Evolutionary conservation across 2,329 filamentous ascomycete species (phyloP).

Genomic region (Colletotrichum orbiculare): DNA sequence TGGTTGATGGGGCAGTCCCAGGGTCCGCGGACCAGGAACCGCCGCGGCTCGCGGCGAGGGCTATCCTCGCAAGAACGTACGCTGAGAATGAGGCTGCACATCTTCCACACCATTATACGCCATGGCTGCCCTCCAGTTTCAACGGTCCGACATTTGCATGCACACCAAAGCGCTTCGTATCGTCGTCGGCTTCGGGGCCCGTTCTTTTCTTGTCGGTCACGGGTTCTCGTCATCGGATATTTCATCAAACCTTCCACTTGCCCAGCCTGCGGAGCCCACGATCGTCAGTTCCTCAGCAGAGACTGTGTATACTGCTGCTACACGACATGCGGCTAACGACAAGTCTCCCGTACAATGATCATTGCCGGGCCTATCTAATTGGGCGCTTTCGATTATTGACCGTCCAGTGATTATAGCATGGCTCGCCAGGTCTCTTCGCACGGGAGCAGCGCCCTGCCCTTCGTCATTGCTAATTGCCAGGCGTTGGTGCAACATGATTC

Average conservation of each 20-base stretch:
- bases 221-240: no score
- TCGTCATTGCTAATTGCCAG: constrained; percentile 15
- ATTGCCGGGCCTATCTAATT: no score
- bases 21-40: constrained; percentile 18
- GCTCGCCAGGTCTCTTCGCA: not conserved
- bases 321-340: no score
- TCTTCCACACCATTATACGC: constrained; percentile 26
- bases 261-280: no score
- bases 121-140: constrained; percentile 21
- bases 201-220: no score
- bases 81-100: constrained; percentile 37
- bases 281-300: no score
- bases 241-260: no score
- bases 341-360: no score
- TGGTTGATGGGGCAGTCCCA: constrained; percentile 32
- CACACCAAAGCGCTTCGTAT: not conserved
- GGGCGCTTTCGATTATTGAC: no score
- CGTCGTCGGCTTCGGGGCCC: no score
- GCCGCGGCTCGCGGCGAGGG: constrained; percentile 21
- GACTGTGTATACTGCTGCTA: no score
- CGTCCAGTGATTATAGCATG: no score
- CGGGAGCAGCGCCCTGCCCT: constrained; percentile 7
- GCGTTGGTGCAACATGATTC: constrained; percentile 5
- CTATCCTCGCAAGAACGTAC: constrained; percentile 30
- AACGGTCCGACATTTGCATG: constrained; percentile 27